Percentiles rank a stretch among this genome's conserved stretches.
Conservation (phyloP, 352 stramenopile genomes). For the Stramenopiles sp. region DNA sequence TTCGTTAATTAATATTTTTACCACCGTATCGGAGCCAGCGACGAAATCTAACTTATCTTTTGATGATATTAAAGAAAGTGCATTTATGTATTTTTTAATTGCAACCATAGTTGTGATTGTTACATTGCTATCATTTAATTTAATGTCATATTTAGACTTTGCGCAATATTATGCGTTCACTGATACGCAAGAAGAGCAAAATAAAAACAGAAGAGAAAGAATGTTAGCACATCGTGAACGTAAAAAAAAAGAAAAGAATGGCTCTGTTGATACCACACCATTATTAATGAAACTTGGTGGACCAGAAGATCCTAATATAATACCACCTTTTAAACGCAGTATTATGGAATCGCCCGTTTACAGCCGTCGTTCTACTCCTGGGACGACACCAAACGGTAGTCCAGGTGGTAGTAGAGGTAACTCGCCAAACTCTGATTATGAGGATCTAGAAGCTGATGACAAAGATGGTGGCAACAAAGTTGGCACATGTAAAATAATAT, state of each 20-base stretch:
- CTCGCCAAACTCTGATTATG: neutral
- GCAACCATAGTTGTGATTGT: conserved; percentile 3
- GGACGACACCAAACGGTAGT: neutral
- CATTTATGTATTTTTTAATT: conserved; percentile 7
- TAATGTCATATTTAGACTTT: conserved; percentile 7
- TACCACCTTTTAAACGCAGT: conserved; percentile 1
- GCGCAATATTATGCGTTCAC: conserved; percentile 3
- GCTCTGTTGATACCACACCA: neutral
- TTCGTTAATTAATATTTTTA: conserved; percentile 1
- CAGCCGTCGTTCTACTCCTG: neutral
- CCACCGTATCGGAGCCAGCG: neutral
- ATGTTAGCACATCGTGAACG: neutral
- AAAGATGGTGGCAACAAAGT: neutral
- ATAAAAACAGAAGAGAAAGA: neutral
- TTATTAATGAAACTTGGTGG: neutral
- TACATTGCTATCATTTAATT: conserved; percentile 2
- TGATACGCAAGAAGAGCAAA: neutral
- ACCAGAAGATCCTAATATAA: neutral
- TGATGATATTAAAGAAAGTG: neutral
- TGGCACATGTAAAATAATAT: neutral
- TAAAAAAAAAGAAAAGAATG: neutral
- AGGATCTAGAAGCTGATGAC: neutral
- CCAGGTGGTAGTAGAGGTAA: neutral
- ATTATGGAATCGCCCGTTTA: conserved; percentile 9
- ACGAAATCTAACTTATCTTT: neutral